phyloP scores from a whole-genome alignment of 371 early-diverging fungal species.

The Rhizomucor pusillus region DNA sequence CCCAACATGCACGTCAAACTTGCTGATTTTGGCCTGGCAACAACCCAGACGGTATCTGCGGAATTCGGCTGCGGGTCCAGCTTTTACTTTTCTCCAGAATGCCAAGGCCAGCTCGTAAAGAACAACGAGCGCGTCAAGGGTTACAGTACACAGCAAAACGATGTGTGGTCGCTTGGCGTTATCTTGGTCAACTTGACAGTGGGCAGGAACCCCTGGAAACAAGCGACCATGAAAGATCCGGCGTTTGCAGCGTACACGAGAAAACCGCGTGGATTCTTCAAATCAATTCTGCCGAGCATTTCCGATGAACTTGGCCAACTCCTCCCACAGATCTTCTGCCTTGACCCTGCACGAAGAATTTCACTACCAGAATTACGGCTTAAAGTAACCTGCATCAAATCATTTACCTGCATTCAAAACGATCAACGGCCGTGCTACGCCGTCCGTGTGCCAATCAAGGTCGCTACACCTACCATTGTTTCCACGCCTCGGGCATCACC shows the following conservation, averaged over 20 bases:
- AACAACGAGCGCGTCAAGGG: slow-evolving; percentile 40
- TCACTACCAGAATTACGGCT: slow-evolving; percentile 63
- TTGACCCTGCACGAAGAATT: slow-evolving; percentile 73
- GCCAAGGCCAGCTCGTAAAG: slow-evolving; percentile 60
- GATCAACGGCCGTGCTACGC: not conserved
- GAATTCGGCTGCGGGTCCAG: slow-evolving; percentile 85
- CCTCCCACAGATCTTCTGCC: slow-evolving; percentile 67
- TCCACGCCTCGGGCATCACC: too few relatives aligned
- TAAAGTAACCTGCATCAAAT: slow-evolving; percentile 53
- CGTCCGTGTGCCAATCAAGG: too few relatives aligned
- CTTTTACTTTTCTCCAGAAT: slow-evolving; percentile 93
- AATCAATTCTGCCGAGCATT: slow-evolving; percentile 60
- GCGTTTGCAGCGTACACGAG: slow-evolving; percentile 68
- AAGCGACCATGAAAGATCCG: slow-evolving; percentile 65
- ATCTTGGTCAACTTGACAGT: slow-evolving; percentile 77
- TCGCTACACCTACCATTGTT: too few relatives aligned
- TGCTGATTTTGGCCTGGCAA: slow-evolving; percentile 81
- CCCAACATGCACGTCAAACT: slow-evolving; percentile 51
- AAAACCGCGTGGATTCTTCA: slow-evolving; percentile 61
- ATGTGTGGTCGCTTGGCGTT: slow-evolving; percentile 87
- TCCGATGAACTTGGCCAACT: slow-evolving; percentile 71
- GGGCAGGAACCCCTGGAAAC: slow-evolving; percentile 82
- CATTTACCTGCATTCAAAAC: slow-evolving; percentile 41
- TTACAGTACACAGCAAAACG: slow-evolving; percentile 74
- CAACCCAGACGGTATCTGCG: slow-evolving; percentile 59